These are phyloP conservation scores for Paradendryphiella salina DNA, from an alignment of 2,329 filamentous ascomycete species.

Conservation along the genomic window DNA sequence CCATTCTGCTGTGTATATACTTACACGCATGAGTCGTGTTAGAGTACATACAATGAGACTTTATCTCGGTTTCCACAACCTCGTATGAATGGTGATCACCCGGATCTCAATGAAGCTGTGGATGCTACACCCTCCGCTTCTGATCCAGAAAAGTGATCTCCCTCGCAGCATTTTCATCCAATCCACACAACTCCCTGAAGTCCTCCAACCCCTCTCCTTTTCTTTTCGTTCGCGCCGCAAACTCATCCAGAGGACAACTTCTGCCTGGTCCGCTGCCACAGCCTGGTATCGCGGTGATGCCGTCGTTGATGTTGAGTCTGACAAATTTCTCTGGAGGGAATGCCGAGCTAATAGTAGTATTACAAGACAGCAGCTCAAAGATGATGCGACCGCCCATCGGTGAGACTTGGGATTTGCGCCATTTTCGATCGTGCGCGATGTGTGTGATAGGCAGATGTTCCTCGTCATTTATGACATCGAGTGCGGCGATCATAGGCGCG, in stretches of 20 bases:
- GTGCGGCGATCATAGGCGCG: constrained; percentile 57
- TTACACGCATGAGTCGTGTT: too few species aligned
- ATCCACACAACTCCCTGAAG: constrained; percentile 55
- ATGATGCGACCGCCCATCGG: constrained; percentile 62
- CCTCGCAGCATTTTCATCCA: constrained; percentile 47
- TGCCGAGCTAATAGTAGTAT: neutral
- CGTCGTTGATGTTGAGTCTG: constrained; percentile 62
- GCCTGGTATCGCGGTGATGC: constrained; percentile 54
- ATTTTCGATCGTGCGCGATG: constrained; percentile 51
- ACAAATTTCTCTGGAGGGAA: constrained; percentile 44
- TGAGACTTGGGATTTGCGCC: constrained; percentile 59
- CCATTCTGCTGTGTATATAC: too few species aligned
- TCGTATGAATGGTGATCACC: too few species aligned
- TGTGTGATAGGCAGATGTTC: constrained; percentile 54
- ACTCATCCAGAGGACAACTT: constrained; percentile 54
- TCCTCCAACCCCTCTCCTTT: constrained; percentile 51
- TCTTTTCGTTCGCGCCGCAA: constrained; percentile 47
- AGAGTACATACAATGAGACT: neutral
- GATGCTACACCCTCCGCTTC: neutral
- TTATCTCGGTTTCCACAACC: neutral
- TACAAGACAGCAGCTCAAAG: constrained; percentile 57
- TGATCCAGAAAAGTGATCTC: constrained; percentile 58
- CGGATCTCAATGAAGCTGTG: neutral
- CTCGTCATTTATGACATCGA: constrained; percentile 54
- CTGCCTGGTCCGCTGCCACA: constrained; percentile 54